Evolutionary conservation across 2,329 filamentous ascomycete species (phyloP).

Genomic region (Ophiosphaerella korrae): DNA sequence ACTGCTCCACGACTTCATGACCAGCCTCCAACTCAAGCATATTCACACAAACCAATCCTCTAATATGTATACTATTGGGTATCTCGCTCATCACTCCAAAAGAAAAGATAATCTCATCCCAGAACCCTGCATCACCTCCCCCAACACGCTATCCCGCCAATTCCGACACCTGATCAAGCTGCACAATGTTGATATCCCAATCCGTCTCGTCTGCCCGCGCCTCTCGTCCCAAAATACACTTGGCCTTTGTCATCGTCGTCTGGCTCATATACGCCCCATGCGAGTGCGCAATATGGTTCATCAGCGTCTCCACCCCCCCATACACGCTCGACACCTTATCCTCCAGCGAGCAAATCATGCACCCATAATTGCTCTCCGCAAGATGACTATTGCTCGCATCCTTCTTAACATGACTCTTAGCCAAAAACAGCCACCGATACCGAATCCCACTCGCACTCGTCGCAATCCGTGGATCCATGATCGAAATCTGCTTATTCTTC

Average conservation of each 20-base stretch:
- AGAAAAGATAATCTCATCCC: too few relatives aligned
- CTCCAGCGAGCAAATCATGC: constrained; percentile 43
- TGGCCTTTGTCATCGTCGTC: constrained; percentile 35
- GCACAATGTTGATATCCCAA: constrained; percentile 47
- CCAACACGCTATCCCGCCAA: constrained; percentile 3
- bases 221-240: constrained; percentile 44
- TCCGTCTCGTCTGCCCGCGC: constrained; percentile 36
- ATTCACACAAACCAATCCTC: too few relatives aligned
- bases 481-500: constrained; percentile 32
- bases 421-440: constrained; percentile 33
- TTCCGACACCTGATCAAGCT: constrained; percentile 20
- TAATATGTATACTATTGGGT: too few relatives aligned
- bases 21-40: too few relatives aligned
- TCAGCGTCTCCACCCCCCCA: constrained; percentile 46
- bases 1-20: too few relatives aligned
- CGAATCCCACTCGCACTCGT: neutral
- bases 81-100: too few relatives aligned
- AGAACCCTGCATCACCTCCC: neutral
- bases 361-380: constrained; percentile 40
- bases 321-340: constrained; percentile 40
- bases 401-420: constrained; percentile 41
- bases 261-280: constrained; percentile 41
- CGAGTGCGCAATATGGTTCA: constrained; percentile 45
- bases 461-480: constrained; percentile 36
- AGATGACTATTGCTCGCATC: constrained; percentile 9